Percentiles rank a stretch among this genome's conserved stretches.
Conservation (phyloP, 2,329 filamentous ascomycete genomes). For the Microsporum audouinii region DNA sequence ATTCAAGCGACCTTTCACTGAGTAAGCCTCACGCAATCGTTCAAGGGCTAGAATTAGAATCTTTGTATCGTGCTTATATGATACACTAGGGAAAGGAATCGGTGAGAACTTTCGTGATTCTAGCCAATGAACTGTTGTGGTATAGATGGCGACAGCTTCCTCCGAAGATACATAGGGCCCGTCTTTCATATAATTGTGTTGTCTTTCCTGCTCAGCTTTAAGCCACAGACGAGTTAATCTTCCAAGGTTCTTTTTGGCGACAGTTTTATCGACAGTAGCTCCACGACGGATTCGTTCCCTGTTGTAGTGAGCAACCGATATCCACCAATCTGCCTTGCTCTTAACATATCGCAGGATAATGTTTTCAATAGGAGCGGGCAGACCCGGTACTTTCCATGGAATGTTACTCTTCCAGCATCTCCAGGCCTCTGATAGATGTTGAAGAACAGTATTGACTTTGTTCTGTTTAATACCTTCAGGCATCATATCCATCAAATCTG, state of each 20-base stretch:
- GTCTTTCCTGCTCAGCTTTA: constrained; percentile 94
- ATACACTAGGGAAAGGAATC: constrained; percentile 96
- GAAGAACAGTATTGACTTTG: constrained; percentile 95
- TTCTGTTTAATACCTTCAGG: constrained; percentile 98
- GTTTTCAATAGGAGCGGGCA: constrained; percentile 95
- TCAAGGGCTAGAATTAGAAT: constrained; percentile 93
- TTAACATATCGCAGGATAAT: constrained; percentile 98
- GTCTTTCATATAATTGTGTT: constrained; percentile 99
- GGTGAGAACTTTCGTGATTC: constrained; percentile 97
- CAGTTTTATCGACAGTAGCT: constrained; percentile 96
- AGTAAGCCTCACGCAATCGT: constrained; percentile 87
- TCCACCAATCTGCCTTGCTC: constrained; percentile 99
- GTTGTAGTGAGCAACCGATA: constrained; percentile 97
- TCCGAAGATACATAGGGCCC: constrained; percentile 97
- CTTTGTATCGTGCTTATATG: constrained; percentile 99
- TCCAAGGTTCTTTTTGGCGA: constrained; percentile 97
- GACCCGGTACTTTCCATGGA: constrained; percentile 94
- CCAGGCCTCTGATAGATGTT: constrained; percentile 97
- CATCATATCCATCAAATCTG: constrained; percentile 99
- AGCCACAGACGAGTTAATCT: constrained; percentile 91
- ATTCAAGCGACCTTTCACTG: constrained; percentile 90
- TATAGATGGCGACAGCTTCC: constrained; percentile 97
- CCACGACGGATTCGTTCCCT: constrained; percentile 91
- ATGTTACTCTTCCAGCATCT: constrained; percentile 99
- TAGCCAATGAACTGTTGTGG: constrained; percentile 95